Evolutionary conservation across 75 land plant species (phyloP).

Genomic region (Ceratopteris richardii): DNA sequence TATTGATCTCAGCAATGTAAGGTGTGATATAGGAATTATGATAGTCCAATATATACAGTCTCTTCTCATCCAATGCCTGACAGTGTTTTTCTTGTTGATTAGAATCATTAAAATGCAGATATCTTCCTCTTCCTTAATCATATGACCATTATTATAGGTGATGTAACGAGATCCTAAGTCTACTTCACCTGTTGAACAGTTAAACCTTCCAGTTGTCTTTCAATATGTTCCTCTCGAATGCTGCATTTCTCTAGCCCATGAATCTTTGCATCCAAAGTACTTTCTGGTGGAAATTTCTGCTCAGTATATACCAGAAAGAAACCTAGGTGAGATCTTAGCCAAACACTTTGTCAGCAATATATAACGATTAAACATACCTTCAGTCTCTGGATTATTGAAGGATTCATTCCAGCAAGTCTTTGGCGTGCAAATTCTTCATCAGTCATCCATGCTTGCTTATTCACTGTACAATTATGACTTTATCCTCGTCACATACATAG

Average conservation of each 20-base stretch:
- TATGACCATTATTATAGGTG: no score
- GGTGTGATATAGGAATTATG: constrained; percentile 10
- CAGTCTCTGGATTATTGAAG: constrained; percentile 15
- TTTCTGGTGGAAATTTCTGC: constrained; percentile 13
- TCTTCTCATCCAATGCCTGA: constrained; percentile 16
- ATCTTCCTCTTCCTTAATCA: no score
- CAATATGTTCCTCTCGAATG: constrained; percentile 2
- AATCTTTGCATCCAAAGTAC: constrained; percentile 3
- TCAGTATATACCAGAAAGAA: background rate
- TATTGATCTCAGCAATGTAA: constrained; percentile 7
- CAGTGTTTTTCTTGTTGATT: no score
- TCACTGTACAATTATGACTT: no score
- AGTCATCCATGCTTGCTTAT: constrained; percentile 15
- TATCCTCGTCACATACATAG: no score
- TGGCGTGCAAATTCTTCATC: constrained; percentile 30
- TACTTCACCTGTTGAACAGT: constrained; percentile 7
- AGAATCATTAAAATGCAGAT: no score
- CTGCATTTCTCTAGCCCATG: constrained; percentile 5
- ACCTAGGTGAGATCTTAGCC: no score
- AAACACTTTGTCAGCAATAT: no score
- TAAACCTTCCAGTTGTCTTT: background rate
- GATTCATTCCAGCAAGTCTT: constrained; percentile 25
- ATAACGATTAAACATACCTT: constrained; percentile 10
- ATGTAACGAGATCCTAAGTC: no score
- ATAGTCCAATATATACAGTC: constrained; percentile 15